Evolutionary conservation across 1,284 basidiomycete genomes (phyloP).

Genomic region (Ceratobasidium theobromae): DNA sequence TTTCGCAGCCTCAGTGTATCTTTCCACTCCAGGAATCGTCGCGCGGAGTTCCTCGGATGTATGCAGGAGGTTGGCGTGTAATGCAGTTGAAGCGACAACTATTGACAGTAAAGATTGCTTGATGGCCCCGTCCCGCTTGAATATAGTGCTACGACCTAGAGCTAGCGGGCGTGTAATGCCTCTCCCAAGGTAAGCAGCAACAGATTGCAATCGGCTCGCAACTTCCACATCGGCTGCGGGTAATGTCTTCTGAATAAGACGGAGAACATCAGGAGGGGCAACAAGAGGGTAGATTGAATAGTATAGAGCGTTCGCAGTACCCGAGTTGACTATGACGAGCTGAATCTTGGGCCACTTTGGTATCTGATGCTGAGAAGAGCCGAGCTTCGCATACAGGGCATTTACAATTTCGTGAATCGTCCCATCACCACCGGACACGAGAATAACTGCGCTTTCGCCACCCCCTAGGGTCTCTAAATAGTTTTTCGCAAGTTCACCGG

Average conservation of each 20-base stretch:
- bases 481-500: slow-evolving; percentile 47
- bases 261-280: slow-evolving; percentile 42
- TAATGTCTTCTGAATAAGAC: slow-evolving; percentile 23
- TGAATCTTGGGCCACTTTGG: slow-evolving; percentile 49
- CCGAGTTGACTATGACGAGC: slow-evolving; percentile 61
- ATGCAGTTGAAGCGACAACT: slow-evolving; percentile 72
- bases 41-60: slow-evolving; percentile 76
- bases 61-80: slow-evolving; percentile 86
- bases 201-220: slow-evolving; percentile 56
- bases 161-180: slow-evolving; percentile 50
- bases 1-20: slow-evolving; percentile 83
- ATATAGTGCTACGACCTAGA: slow-evolving; percentile 58
- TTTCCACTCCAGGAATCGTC: slow-evolving; percentile 71
- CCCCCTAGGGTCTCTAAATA: slow-evolving; percentile 27
- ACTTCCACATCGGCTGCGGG: slow-evolving; percentile 40
- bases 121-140: slow-evolving; percentile 40
- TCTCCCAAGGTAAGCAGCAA: slow-evolving; percentile 43
- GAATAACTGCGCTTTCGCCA: slow-evolving; percentile 47
- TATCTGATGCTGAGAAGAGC: slow-evolving; percentile 41
- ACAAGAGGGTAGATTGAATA: slow-evolving; percentile 56
- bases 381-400: slow-evolving; percentile 47
- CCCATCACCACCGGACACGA: slow-evolving; percentile 86
- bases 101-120: slow-evolving; percentile 47
- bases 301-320: slow-evolving; percentile 95
- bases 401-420: slow-evolving; percentile 85